These are phyloP conservation scores for Tolypocladium ophioglossoides DNA, from an alignment of 2,329 filamentous ascomycete genomes.

Conservation along the genomic window DNA sequence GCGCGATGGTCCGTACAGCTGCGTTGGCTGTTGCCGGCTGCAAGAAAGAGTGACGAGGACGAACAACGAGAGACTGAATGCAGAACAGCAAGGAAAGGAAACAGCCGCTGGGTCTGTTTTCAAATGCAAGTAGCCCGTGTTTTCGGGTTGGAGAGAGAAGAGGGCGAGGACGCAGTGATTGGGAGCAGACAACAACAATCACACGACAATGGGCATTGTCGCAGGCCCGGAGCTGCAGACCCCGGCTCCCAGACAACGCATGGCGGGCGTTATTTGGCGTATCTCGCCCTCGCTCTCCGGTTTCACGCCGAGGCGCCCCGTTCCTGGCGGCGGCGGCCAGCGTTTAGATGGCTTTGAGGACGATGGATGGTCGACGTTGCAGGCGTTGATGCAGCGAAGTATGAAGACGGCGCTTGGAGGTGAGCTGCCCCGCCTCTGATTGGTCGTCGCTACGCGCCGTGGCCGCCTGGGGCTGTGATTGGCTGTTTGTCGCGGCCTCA, in stretches of 20 bases:
- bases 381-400: slow-evolving; percentile 11
- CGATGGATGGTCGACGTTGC: slow-evolving; percentile 1
- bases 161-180: slow-evolving; percentile 1
- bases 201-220: slow-evolving; percentile 1
- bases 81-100: background rate
- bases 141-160: background rate
- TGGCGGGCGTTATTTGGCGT: background rate
- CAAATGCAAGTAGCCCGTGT: background rate
- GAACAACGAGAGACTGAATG: background rate
- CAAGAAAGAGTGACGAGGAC: background rate
- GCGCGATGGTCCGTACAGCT: background rate
- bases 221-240: background rate
- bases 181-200: slow-evolving; percentile 5
- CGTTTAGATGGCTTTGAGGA: slow-evolving; percentile 1
- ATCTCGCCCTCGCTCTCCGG: background rate
- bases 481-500: slow-evolving; percentile 13
- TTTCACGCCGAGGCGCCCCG: background rate
- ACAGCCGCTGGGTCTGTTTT: background rate
- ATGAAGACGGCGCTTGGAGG: slow-evolving; percentile 28
- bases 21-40: background rate
- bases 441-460: slow-evolving; percentile 20
- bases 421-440: slow-evolving; percentile 9
- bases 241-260: background rate
- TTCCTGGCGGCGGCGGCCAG: background rate
- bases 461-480: slow-evolving; percentile 12